Conservation (phyloP, 352 stramenopile species). For the Phytophthora multivora region DNA sequence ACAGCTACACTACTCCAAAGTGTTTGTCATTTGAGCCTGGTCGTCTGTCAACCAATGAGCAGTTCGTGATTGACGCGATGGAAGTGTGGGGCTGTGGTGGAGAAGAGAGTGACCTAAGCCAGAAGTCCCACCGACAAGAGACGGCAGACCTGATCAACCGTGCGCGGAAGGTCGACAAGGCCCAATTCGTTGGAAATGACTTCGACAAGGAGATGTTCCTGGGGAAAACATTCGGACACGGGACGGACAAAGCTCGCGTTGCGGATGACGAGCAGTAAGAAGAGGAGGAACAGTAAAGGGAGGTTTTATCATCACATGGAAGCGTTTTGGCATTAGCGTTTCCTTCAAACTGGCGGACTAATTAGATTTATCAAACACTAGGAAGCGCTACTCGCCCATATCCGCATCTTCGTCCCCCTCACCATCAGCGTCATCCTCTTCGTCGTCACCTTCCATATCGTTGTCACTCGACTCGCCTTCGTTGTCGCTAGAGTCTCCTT, state of each 20-base stretch:
- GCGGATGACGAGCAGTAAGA: conserved; percentile 67
- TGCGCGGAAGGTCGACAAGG: conserved; percentile 87
- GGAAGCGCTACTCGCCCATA: conserved; percentile 42
- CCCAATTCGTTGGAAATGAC: conserved; percentile 79
- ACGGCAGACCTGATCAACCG: conserved; percentile 84
- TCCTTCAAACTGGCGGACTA: conserved; percentile 28
- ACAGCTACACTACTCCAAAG: conserved; percentile 80
- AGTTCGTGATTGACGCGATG: conserved; percentile 70
- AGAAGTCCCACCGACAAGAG: conserved; percentile 76
- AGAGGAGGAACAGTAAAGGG: not conserved
- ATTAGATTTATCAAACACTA: conserved; percentile 41
- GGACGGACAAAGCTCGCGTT: conserved; percentile 62
- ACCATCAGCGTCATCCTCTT: conserved; percentile 29
- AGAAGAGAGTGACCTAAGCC: conserved; percentile 50
- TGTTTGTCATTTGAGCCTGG: conserved; percentile 76
- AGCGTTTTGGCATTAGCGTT: conserved; percentile 15
- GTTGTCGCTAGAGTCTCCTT: conserved; percentile 31
- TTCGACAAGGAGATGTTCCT: conserved; percentile 88
- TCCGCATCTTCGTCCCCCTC: conserved; percentile 41
- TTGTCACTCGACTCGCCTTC: conserved; percentile 21
- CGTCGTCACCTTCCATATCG: conserved; percentile 37
- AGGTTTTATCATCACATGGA: conserved; percentile 30
- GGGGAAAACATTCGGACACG: conserved; percentile 79
- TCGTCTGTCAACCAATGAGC: conserved; percentile 54
- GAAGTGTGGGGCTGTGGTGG: conserved; percentile 85